Evolutionary conservation across 1,139 yeast genomes (phyloP).

Genomic region (Suhomyces wounanorum): DNA sequence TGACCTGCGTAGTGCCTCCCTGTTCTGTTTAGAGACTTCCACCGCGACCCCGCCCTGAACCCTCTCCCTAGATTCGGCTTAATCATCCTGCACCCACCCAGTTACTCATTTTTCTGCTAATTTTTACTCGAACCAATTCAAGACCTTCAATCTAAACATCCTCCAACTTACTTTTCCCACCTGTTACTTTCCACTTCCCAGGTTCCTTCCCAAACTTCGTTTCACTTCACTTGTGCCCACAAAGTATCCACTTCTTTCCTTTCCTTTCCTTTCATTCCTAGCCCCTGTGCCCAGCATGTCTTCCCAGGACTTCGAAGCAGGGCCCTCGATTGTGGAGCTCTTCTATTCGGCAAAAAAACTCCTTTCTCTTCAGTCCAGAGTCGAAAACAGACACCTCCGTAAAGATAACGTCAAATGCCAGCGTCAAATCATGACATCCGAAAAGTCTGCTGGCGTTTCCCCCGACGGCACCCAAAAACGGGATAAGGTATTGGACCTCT

Average conservation of each 20-base stretch:
- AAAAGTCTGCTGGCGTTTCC: conserved; percentile 2
- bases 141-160: neutral
- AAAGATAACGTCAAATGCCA: conserved; percentile 34
- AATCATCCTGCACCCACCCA: neutral
- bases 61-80: neutral
- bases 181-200: neutral
- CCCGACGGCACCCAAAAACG: conserved; percentile 11
- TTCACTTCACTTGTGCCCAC: neutral
- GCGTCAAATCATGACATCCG: conserved; percentile 9
- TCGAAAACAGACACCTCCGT: conserved; percentile 44
- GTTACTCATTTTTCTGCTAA: conserved; percentile 1
- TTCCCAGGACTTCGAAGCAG: conserved; percentile 20
- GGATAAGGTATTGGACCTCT: conserved; percentile 33
- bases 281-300: conserved; percentile 10
- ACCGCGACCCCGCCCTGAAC: neutral
- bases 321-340: conserved; percentile 47
- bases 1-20: neutral
- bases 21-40: neutral
- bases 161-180: neutral
- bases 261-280: neutral
- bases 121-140: neutral
- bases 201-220: neutral
- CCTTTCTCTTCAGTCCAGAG: conserved; percentile 42
- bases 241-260: neutral
- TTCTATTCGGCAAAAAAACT: conserved; percentile 47